Percentiles rank a stretch among this genome's conserved stretches.
phyloP scores from a whole-genome alignment of 139 green algal genomes.

The Coccomyxa sp. region DNA sequence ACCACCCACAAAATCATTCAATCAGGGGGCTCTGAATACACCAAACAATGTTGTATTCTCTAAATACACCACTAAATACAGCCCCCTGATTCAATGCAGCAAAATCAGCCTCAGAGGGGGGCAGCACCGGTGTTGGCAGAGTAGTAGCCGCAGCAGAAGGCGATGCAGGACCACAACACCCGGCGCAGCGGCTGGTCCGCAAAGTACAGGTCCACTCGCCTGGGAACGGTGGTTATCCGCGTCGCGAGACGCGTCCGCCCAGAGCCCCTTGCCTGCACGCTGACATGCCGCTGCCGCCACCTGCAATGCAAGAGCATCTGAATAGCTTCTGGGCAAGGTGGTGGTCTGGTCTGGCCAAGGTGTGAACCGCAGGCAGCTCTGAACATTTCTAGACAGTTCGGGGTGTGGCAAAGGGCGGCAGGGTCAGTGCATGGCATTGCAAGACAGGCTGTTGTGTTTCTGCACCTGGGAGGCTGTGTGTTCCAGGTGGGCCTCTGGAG shows the following conservation, averaged over 20 bases:
- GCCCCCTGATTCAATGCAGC: not conserved
- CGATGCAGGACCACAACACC: slow-evolving; percentile 29
- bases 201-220: slow-evolving; percentile 35
- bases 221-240: slow-evolving; percentile 18
- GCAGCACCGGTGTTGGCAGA: slow-evolving; percentile 35
- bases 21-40: not conserved
- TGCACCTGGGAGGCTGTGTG: no score
- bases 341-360: no score
- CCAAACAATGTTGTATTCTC: not conserved
- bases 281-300: not conserved
- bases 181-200: slow-evolving; percentile 1
- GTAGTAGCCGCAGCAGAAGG: slow-evolving; percentile 38
- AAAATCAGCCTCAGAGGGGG: not conserved
- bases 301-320: not conserved
- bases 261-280: not conserved
- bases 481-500: no score
- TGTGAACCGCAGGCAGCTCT: no score
- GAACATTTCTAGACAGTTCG: no score
- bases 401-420: no score
- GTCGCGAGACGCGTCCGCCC: slow-evolving; percentile 1
- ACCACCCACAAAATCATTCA: not conserved
- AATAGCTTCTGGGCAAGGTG: no score
- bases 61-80: not conserved
- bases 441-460: no score
- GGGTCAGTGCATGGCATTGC: no score